A percentile compares a stretch with the other conserved stretches of the same genome.
Conservation (phyloP, 106 monocot genomes). For the Agapanthus africanus region DNA sequence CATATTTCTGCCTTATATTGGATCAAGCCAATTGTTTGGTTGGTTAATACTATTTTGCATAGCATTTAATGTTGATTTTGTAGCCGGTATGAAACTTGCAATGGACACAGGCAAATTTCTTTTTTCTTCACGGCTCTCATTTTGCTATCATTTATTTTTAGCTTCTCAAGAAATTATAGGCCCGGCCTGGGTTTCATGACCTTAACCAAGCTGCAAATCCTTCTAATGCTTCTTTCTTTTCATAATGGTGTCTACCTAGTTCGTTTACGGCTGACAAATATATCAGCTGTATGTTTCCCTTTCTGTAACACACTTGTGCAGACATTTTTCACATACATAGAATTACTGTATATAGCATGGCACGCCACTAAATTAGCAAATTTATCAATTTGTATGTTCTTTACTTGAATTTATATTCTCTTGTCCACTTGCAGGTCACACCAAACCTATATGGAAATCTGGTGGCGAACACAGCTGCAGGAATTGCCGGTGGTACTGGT, state of each 20-base stretch:
- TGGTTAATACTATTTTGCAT: too few relatives aligned
- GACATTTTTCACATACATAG: not conserved
- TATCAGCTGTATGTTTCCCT: too few relatives aligned
- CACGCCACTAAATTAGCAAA: not conserved
- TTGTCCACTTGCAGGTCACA: conserved; percentile 10
- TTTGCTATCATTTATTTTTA: too few relatives aligned
- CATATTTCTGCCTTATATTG: not conserved
- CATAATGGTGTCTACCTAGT: not conserved
- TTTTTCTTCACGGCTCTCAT: not conserved
- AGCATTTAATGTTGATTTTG: too few relatives aligned
- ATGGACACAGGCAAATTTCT: not conserved
- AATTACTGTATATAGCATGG: not conserved
- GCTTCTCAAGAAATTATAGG: too few relatives aligned
- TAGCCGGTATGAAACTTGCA: not conserved
- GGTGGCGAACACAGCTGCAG: conserved; percentile 27
- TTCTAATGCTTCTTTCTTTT: not conserved
- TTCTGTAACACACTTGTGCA: too few relatives aligned
- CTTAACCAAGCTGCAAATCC: not conserved
- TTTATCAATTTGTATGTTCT: not conserved
- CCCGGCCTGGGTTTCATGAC: too few relatives aligned
- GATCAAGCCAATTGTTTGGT: too few relatives aligned
- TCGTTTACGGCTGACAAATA: not conserved
- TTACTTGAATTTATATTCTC: not conserved
- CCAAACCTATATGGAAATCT: conserved; percentile 28
- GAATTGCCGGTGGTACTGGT: conserved; percentile 29